A percentile compares a stretch with the other conserved stretches of the same genome.
Conservation (phyloP, 352 stramenopile species). For the Pythium brassicae region DNA sequence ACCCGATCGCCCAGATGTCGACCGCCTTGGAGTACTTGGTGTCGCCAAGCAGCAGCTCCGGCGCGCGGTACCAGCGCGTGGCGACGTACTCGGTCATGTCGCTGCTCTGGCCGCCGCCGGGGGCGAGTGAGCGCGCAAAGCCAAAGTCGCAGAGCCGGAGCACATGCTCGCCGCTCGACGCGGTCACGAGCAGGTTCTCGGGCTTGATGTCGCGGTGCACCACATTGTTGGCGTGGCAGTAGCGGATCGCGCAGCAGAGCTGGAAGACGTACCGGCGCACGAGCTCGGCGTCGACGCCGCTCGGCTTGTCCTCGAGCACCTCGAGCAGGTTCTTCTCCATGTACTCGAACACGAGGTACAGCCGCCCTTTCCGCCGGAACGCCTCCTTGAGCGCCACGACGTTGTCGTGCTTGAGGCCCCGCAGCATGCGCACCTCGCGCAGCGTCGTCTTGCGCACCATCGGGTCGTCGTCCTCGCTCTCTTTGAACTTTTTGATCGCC, state of each 20-base stretch:
- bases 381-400: conserved; percentile 97
- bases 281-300: conserved; percentile 86
- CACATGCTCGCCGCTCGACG: conserved; percentile 90
- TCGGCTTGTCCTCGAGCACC: conserved; percentile 89
- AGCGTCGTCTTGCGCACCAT: conserved; percentile 93
- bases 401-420: conserved; percentile 96
- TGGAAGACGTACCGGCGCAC: conserved; percentile 99
- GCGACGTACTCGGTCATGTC: conserved; percentile 99
- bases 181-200: conserved; percentile 98
- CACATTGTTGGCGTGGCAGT: conserved; percentile 96
- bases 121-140: conserved; percentile 82
- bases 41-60: conserved; percentile 98
- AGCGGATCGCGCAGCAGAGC: conserved; percentile 94
- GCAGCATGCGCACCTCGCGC: conserved; percentile 98
- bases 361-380: conserved; percentile 94
- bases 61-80: conserved; percentile 97
- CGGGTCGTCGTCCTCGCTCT: conserved; percentile 87
- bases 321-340: conserved; percentile 96
- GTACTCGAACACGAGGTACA: conserved; percentile 99
- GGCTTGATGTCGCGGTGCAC: conserved; percentile 99
- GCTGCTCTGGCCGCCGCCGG: conserved; percentile 62
- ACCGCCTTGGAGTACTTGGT: conserved; percentile 97
- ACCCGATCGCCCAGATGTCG: conserved; percentile 96
- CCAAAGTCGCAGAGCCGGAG: conserved; percentile 99
- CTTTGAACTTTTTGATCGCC: conserved; percentile 99